Base-by-base conservation (phyloP, 192 early-diverging fungal species). In the Coemansia asiatica region DNA sequence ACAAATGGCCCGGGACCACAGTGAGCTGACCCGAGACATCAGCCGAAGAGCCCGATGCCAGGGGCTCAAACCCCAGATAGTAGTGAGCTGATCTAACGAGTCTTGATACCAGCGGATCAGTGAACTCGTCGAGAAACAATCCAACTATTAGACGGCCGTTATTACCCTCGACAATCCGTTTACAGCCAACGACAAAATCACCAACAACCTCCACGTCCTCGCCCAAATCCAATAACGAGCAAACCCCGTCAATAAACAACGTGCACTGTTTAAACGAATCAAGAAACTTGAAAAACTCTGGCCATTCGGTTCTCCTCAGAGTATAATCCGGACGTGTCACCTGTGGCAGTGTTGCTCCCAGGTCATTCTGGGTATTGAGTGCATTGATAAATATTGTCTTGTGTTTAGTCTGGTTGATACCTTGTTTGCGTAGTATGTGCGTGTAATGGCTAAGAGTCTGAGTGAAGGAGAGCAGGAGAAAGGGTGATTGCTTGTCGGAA, bases 351-450 rank as follows among this genome's bases (percentile, higher is more conserved):
- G n/a, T n/a, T n/a, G n/a, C n/a, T n/a, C n/a, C n/a, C n/a, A 67
- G 36, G 6, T 50, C 23, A 2, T 47, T 18, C 5, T 55, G 35
- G 1, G 56, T 38, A 15, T 18, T 44, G 7, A 80, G 56, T 0
- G 48, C 72, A 47, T 71, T 75, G 57, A 75, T 69, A 48, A 80
- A 80, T 15, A 68, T 63, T 2, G 69, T 38, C 3, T 35, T 36
- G 23, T 60, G 60, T 13, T 57, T 66, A 18, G 51, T 21, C 6
- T 55, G 54, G 29, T 71, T 67, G 10, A 80, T 63, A 1, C 77
- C 77, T 66, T 71, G 71, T 55, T 80, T 80, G 50, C 72, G 77
- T 65, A 80, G 61, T 4, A 80, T 74, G 56, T 80, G 77, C 55
- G 72, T 56, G 56, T 80, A 80, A 64, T 80, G 72, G 66, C 60